phyloP scores from a whole-genome alignment of 306 rosid species.

The Inga laurina region DNA sequence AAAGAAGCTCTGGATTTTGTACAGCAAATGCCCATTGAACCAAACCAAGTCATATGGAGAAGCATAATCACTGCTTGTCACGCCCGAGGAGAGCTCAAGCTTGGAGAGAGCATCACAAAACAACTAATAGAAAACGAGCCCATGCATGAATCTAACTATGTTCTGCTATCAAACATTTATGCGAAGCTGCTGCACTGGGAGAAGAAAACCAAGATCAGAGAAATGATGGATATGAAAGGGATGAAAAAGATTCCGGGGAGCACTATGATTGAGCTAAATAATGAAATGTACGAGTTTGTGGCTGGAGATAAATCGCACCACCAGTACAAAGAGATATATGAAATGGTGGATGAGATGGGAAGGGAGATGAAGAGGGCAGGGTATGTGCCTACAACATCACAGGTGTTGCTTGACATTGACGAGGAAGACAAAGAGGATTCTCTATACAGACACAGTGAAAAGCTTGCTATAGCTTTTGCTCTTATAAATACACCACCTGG shows the following conservation, averaged over 20 bases:
- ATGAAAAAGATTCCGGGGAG: conserved; percentile 86
- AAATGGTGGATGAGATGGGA: conserved; percentile 87
- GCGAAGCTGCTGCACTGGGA: conserved; percentile 82
- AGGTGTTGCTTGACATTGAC: conserved; percentile 80
- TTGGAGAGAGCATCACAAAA: conserved; percentile 70
- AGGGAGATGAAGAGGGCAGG: conserved; percentile 83
- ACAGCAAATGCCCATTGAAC: conserved; percentile 64
- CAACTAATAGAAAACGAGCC: conserved; percentile 66
- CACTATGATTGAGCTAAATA: conserved; percentile 84
- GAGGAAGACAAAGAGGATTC: conserved; percentile 91
- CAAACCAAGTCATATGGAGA: conserved; percentile 75
- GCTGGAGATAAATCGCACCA: conserved; percentile 86
- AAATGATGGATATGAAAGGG: conserved; percentile 76
- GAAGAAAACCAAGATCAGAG: conserved; percentile 80
- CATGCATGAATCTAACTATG: conserved; percentile 71
- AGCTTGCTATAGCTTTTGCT: conserved; percentile 89
- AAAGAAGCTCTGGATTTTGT: conserved; percentile 75
- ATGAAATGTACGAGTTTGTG: conserved; percentile 70
- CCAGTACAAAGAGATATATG: conserved; percentile 65
- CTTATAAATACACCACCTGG: conserved; percentile 70
- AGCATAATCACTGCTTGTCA: conserved; percentile 72
- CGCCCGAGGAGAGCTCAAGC: conserved; percentile 70
- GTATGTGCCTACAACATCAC: conserved; percentile 73
- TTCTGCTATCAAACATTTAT: conserved; percentile 81
- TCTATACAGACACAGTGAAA: conserved; percentile 80